Percentiles rank a stretch among this genome's conserved stretches.
Evolutionary conservation across 148 eudicot species (phyloP).

Genomic region (Diospyros lotus): DNA sequence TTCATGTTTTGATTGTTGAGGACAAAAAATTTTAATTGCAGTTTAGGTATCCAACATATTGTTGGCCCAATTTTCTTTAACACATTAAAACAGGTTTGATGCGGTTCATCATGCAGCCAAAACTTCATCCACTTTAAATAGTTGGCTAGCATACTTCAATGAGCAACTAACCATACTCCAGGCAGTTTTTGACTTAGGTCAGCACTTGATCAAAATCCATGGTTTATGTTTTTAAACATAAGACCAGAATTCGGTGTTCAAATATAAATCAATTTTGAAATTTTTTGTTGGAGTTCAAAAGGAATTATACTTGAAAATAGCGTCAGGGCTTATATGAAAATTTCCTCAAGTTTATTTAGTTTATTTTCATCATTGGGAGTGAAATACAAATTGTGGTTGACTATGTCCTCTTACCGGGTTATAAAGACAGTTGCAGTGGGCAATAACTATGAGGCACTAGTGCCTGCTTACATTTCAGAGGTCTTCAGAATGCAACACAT

Average conservation of each 20-base stretch:
- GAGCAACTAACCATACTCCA: neutral
- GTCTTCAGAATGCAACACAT: neutral
- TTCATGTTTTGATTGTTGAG: too few species aligned
- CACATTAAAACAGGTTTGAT: neutral
- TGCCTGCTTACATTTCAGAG: neutral
- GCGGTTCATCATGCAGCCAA: neutral
- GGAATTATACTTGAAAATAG: neutral
- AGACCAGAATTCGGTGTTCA: neutral
- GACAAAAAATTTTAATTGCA: neutral
- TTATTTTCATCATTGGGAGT: neutral
- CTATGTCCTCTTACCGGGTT: neutral
- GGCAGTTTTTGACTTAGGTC: neutral
- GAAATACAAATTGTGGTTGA: neutral
- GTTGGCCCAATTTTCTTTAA: neutral
- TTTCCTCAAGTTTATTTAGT: neutral
- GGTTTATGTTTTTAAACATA: neutral
- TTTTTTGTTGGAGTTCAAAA: neutral
- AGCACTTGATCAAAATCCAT: neutral
- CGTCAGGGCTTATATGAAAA: neutral
- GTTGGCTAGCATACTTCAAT: neutral
- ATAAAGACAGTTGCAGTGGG: neutral
- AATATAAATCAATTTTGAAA: neutral
- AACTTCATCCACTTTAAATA: neutral
- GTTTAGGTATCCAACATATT: neutral
- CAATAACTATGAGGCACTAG: neutral